Conservation (phyloP, 495 filamentous ascomycete genomes). For the Penicillium macrosclerotiorum region DNA sequence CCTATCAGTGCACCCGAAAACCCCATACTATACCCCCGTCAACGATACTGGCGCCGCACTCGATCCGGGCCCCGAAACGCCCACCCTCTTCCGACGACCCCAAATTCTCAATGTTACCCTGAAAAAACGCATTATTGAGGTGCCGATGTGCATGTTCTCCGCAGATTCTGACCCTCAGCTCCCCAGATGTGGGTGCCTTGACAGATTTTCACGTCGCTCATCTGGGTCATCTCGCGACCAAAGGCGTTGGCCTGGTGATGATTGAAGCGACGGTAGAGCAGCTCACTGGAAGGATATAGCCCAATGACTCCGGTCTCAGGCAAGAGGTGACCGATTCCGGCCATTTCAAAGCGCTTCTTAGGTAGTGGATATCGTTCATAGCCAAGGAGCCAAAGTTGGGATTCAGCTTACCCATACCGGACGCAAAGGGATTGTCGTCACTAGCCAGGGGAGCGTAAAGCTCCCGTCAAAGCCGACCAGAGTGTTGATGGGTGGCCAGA, state of each 20-base stretch:
- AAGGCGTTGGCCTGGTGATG: slow-evolving; percentile 63
- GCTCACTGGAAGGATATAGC: slow-evolving; percentile 68
- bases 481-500: slow-evolving; percentile 68
- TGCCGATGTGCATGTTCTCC: slow-evolving; percentile 64
- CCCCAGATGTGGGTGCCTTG: slow-evolving; percentile 55
- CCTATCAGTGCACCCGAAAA: too few relatives aligned
- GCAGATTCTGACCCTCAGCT: slow-evolving; percentile 42
- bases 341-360: slow-evolving; percentile 63
- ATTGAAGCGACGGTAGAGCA: slow-evolving; percentile 68
- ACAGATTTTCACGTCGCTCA: slow-evolving; percentile 70
- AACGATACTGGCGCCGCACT: too few relatives aligned
- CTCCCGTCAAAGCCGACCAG: slow-evolving; percentile 45
- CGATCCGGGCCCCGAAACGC: slow-evolving; percentile 39
- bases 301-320: slow-evolving; percentile 70
- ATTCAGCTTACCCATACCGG: slow-evolving; percentile 77
- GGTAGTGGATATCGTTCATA: slow-evolving; percentile 59
- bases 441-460: slow-evolving; percentile 19
- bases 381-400: slow-evolving; percentile 64
- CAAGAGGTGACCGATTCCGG: slow-evolving; percentile 43
- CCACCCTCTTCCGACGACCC: slow-evolving; percentile 64
- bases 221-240: slow-evolving; percentile 60
- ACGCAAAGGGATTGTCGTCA: slow-evolving; percentile 63
- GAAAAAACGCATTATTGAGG: slow-evolving; percentile 67
- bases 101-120: slow-evolving; percentile 64
- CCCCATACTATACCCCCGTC: too few relatives aligned